phyloP scores from a whole-genome alignment of 257 asterid species.

The Plectranthus barbatus region DNA sequence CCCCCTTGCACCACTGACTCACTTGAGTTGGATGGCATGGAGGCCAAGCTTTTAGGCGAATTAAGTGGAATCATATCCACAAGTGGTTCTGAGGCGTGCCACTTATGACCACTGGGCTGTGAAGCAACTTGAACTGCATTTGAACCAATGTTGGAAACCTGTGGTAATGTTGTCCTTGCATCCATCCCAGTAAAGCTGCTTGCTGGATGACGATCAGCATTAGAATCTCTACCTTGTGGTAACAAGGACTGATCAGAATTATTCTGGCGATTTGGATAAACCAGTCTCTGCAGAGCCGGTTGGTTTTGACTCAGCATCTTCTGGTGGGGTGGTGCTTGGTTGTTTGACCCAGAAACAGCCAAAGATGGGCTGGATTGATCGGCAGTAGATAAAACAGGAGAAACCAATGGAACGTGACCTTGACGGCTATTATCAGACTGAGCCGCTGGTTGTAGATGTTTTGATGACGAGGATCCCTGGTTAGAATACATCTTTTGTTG shows the following conservation, averaged over 20 bases:
- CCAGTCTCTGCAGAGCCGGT: conserved; percentile 36
- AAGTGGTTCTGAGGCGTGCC: conserved; percentile 43
- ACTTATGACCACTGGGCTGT: conserved; percentile 30
- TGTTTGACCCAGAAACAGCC: conserved; percentile 38
- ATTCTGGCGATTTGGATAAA: conserved; percentile 38
- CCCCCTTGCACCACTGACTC: conserved; percentile 38
- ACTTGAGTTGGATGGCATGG: conserved; percentile 31
- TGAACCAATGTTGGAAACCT: conserved; percentile 28
- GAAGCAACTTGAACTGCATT: conserved; percentile 33
- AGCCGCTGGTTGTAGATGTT: conserved; percentile 36
- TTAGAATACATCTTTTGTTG: conserved; percentile 50
- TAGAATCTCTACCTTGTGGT: conserved; percentile 40
- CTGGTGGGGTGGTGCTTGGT: conserved; percentile 40
- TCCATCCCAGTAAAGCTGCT: conserved; percentile 38
- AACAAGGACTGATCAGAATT: conserved; percentile 30
- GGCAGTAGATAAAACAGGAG: conserved; percentile 31
- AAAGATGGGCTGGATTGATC: conserved; percentile 42
- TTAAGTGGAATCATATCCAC: conserved; percentile 33
- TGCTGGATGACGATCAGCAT: conserved; percentile 39
- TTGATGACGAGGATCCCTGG: conserved; percentile 38
- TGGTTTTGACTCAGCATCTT: conserved; percentile 48
- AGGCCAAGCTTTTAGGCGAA: conserved; percentile 33
- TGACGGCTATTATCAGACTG: conserved; percentile 44
- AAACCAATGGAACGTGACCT: conserved; percentile 36
- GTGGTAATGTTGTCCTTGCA: conserved; percentile 24